Conservation (phyloP, 768 basidiomycete genomes). For the Russula foetens region DNA sequence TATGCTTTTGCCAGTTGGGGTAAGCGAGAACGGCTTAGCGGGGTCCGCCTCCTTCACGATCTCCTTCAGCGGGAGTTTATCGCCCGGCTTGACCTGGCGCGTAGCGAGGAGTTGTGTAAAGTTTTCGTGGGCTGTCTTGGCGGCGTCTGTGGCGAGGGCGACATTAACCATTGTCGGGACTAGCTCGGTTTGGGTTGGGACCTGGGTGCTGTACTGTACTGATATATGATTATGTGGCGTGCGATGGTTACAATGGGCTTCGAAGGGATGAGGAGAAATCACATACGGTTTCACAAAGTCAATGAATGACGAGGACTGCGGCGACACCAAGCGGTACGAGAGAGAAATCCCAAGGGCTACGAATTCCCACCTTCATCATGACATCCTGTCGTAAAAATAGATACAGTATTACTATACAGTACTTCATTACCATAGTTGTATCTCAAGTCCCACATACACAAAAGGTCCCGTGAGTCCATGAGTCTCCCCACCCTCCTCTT, state of each 20-base stretch:
- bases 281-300: too few species aligned
- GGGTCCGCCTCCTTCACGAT: constrained; percentile 16
- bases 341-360: too few species aligned
- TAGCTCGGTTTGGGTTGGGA: neutral
- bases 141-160: neutral
- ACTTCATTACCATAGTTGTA: neutral
- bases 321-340: too few species aligned
- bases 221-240: too few species aligned
- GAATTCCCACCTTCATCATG: neutral
- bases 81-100: constrained; percentile 13
- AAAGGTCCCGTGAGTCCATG: too few species aligned
- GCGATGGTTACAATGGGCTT: too few species aligned
- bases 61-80: constrained; percentile 13
- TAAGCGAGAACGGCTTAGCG: neutral
- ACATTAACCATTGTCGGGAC: neutral
- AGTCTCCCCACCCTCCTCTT: too few species aligned
- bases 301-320: too few species aligned
- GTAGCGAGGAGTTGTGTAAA: constrained; percentile 4
- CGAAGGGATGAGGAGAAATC: too few species aligned
- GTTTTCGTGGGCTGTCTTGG: constrained; percentile 15
- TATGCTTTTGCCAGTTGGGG: constrained; percentile 12
- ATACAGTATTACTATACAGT: too few species aligned
- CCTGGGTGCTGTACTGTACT: too few species aligned
- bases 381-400: neutral
- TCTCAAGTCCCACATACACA: too few species aligned